phyloP scores from a whole-genome alignment of 2,329 filamentous ascomycete genomes.

The Aspergillus persii region DNA sequence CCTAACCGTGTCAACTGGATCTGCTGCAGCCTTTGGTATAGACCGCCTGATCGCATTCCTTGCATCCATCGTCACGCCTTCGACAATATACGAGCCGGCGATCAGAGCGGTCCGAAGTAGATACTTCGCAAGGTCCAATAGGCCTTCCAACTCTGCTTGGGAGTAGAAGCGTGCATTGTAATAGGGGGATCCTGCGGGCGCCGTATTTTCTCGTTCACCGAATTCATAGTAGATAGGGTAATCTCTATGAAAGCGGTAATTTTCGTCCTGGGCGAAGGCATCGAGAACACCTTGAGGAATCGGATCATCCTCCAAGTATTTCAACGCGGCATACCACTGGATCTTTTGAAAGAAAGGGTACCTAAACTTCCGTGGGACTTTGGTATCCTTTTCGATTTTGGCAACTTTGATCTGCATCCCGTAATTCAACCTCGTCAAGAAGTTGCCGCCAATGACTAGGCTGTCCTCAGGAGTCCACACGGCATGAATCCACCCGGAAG shows the following conservation, averaged over 20 bases:
- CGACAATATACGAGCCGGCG: slow-evolving; percentile 56
- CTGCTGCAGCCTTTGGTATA: slow-evolving; percentile 61
- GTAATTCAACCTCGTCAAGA: slow-evolving; percentile 64
- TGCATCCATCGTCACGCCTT: slow-evolving; percentile 58
- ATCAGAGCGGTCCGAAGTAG: slow-evolving; percentile 64
- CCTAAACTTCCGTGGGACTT: slow-evolving; percentile 63
- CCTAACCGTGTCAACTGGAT: slow-evolving; percentile 59
- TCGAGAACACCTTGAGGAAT: slow-evolving; percentile 57
- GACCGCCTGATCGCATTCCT: slow-evolving; percentile 61
- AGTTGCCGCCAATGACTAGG: slow-evolving; percentile 69
- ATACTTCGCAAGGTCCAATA: slow-evolving; percentile 59
- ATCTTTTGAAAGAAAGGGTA: slow-evolving; percentile 69
- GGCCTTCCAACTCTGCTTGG: slow-evolving; percentile 60
- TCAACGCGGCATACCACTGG: slow-evolving; percentile 65
- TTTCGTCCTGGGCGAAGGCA: slow-evolving; percentile 54
- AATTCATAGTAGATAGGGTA: slow-evolving; percentile 60
- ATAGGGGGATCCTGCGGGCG: slow-evolving; percentile 51
- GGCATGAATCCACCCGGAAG: slow-evolving; percentile 70
- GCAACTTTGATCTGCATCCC: slow-evolving; percentile 65
- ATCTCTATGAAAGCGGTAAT: slow-evolving; percentile 52
- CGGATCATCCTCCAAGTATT: slow-evolving; percentile 63
- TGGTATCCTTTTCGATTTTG: slow-evolving; percentile 66
- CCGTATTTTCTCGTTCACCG: slow-evolving; percentile 52
- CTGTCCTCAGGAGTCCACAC: slow-evolving; percentile 70
- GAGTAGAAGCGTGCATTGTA: slow-evolving; percentile 63